Conservation (phyloP, 306 rosid genomes). For the Quercus engelmannii region DNA sequence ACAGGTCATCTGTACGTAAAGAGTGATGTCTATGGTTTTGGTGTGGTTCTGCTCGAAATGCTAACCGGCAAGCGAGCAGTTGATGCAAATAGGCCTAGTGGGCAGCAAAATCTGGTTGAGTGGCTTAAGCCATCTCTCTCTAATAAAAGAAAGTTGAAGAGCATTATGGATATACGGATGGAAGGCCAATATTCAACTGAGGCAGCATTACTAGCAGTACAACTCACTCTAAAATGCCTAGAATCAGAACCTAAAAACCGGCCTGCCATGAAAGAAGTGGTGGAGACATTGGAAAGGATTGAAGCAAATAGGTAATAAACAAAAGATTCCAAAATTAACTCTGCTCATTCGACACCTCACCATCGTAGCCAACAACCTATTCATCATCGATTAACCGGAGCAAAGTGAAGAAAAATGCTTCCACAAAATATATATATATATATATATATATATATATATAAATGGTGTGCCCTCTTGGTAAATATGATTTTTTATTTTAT, state of each 20-base stretch:
- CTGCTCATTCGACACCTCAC: background rate
- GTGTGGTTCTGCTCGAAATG: slow-evolving; percentile 83
- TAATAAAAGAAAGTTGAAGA: slow-evolving; percentile 40
- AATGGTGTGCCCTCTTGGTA: background rate
- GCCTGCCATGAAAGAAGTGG: slow-evolving; percentile 74
- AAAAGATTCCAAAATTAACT: slow-evolving; percentile 20
- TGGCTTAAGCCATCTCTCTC: slow-evolving; percentile 66
- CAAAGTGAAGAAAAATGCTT: background rate
- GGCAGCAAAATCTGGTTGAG: slow-evolving; percentile 55
- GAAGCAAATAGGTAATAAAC: slow-evolving; percentile 33
- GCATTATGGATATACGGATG: slow-evolving; percentile 50
- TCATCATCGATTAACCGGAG: background rate
- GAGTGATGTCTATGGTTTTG: slow-evolving; percentile 90
- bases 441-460: too few species aligned
- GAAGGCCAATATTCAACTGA: slow-evolving; percentile 70
- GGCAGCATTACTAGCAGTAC: slow-evolving; percentile 50
- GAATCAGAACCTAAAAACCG: slow-evolving; percentile 54
- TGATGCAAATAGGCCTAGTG: slow-evolving; percentile 40
- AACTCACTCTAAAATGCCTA: slow-evolving; percentile 58
- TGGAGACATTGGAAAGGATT: slow-evolving; percentile 50
- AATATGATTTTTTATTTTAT: background rate
- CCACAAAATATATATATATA: background rate
- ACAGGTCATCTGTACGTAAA: slow-evolving; percentile 89
- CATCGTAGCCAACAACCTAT: background rate
- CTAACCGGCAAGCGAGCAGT: slow-evolving; percentile 63